phyloP scores from a whole-genome alignment of 352 stramenopile species.

The Plasmopara viticola region DNA sequence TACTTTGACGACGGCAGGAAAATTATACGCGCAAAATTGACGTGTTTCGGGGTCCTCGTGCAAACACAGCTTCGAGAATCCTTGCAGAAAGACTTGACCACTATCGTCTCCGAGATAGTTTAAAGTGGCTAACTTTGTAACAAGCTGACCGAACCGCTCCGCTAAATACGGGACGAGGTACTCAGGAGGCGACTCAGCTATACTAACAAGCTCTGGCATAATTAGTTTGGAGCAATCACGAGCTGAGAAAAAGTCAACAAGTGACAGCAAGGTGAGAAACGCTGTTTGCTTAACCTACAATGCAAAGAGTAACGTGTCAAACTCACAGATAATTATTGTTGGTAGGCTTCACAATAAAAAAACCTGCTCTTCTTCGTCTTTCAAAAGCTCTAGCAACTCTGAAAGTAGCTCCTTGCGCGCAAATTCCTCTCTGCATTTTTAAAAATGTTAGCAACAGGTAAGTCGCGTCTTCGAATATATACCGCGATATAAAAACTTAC shows the following conservation, averaged over 20 bases:
- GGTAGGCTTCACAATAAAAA: neutral
- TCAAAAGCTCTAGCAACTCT: slow-evolving; percentile 67
- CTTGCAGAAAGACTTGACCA: slow-evolving; percentile 44
- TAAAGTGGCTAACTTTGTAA: slow-evolving; percentile 56
- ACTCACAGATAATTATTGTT: neutral
- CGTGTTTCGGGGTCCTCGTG: slow-evolving; percentile 57
- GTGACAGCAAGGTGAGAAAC: slow-evolving; percentile 63
- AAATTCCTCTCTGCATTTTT: slow-evolving; percentile 42
- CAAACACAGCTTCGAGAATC: slow-evolving; percentile 52
- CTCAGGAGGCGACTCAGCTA: slow-evolving; percentile 49
- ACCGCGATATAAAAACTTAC: slow-evolving; percentile 18
- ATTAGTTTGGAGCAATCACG: slow-evolving; percentile 53
- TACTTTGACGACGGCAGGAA: slow-evolving; percentile 67
- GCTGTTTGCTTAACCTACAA: slow-evolving; percentile 71
- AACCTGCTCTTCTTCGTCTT: slow-evolving; percentile 78
- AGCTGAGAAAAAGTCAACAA: slow-evolving; percentile 65
- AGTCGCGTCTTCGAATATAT: too few species aligned
- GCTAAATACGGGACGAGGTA: slow-evolving; percentile 51
- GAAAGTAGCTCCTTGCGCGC: slow-evolving; percentile 59
- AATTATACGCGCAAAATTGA: slow-evolving; percentile 71
- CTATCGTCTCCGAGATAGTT: slow-evolving; percentile 54
- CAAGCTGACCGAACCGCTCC: slow-evolving; percentile 49
- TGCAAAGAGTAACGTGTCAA: neutral
- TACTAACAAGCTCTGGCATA: slow-evolving; percentile 55
- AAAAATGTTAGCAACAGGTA: neutral